These are phyloP conservation scores for Pseudogymnoascus destructans DNA, from an alignment of 2,329 filamentous ascomycete genomes.

Conservation along the genomic window DNA sequence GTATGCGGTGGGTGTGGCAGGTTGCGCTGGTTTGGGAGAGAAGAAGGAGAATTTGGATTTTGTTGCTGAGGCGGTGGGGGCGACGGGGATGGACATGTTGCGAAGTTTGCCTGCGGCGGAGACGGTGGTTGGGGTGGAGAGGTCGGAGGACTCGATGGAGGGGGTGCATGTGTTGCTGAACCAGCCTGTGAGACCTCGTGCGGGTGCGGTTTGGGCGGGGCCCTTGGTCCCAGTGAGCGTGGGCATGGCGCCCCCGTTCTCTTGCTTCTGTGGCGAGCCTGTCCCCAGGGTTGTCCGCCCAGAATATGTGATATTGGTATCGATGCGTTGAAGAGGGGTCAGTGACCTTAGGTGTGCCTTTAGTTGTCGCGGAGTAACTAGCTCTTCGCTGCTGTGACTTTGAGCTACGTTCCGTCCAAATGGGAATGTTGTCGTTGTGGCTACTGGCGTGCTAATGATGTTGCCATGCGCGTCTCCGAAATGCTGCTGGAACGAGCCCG, in stretches of 20 bases:
- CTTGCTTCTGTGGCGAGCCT: neutral
- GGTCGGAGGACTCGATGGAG: neutral
- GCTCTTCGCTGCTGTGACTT: neutral
- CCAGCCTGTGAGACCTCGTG: neutral
- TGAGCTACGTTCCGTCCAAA: neutral
- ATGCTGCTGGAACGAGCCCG: neutral
- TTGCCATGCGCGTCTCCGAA: neutral
- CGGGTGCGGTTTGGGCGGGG: neutral
- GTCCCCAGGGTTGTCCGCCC: neutral
- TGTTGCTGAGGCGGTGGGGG: neutral
- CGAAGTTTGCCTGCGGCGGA: neutral
- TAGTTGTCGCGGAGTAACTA: neutral
- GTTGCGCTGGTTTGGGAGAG: neutral
- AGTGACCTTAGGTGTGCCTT: constrained; percentile 1
- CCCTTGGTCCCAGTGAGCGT: neutral
- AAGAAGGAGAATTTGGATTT: constrained; percentile 1
- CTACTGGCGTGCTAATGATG: neutral
- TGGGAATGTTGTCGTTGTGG: neutral
- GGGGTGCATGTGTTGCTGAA: neutral
- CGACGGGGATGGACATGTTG: neutral
- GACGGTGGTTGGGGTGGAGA: neutral
- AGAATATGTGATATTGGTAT: neutral
- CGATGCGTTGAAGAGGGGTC: neutral
- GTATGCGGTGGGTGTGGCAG: neutral
- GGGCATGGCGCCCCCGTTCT: neutral